Evolutionary conservation across 2,329 filamentous ascomycete genomes (phyloP).

Genomic region (Paraphaeosphaeria sporulosa): DNA sequence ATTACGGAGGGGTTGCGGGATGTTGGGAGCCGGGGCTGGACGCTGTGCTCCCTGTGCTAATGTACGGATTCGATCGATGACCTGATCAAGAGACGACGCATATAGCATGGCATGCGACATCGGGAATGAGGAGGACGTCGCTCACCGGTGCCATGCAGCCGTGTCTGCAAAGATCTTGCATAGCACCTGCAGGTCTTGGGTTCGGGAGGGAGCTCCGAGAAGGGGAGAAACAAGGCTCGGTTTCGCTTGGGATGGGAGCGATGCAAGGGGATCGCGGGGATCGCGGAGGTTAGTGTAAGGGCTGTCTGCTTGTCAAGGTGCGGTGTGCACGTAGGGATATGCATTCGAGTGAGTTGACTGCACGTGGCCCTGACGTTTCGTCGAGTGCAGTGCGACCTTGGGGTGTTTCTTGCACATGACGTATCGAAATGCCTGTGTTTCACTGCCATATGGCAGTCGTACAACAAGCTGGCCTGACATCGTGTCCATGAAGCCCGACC

Average conservation of each 20-base stretch:
- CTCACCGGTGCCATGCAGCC: neutral
- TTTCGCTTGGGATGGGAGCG: neutral
- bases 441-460: neutral
- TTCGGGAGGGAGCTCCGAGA: neutral
- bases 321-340: neutral
- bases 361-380: neutral
- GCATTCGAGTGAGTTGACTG: neutral
- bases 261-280: neutral
- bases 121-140: neutral
- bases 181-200: neutral
- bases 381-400: neutral
- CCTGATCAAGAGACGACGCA: neutral
- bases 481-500: no score
- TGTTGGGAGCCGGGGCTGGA: conserved; percentile 8
- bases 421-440: neutral
- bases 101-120: neutral
- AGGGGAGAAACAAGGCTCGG: neutral
- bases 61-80: neutral
- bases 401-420: neutral
- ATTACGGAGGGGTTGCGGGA: conserved; percentile 5
- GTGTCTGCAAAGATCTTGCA: neutral
- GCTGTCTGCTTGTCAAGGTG: neutral
- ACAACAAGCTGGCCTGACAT: no score
- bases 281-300: neutral
- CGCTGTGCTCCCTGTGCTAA: neutral